Evolutionary conservation across 164 flowering plant species (phyloP), one percentile per base, ranked within the genome.

Genomic region (Umbellularia californica): DNA sequence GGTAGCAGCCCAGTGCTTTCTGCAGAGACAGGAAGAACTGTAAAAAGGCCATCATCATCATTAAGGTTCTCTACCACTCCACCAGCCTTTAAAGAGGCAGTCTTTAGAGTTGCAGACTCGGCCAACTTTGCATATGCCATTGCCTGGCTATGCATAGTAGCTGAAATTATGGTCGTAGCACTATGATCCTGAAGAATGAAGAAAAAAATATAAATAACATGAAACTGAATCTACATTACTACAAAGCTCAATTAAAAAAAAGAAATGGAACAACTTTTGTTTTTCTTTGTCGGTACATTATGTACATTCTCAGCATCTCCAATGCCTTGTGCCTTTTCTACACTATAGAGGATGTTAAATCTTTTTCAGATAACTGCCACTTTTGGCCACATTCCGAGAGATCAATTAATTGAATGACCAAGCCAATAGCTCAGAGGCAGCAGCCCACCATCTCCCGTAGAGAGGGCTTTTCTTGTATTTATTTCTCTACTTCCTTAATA

Each of bases 11-110:
- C 90, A 41, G 96, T 79, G 74, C 87, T 84, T 84, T 93, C 91
- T 69, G 99, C 99, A 35, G 98, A 95, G 71, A 93, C 82, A 17
- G 98, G 99, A 75, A 95, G 90, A 65, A 92, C 85, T 28, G 83
- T 50, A 7, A 88, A 66, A 71, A 76, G 84, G 77, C 86, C 88
- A 75, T 81, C 74, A 66, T 81, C 88, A 72, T 79, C 83, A 70
- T 71, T 76, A 74, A 81, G 75, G 74, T 79, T 83, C 58, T 74
- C 85, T 27, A 25, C 52, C 75, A 78, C 82, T 24, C 71, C 81
- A 70, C 58, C 51, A 50, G 70, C 70, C 62, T 74, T 75, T 58
- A 68, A 52, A 27, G 84, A 71, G 24, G 68, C 80, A 74, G 79
- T 47, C 55, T 73, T 82, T 25, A 77, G 22, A 60, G 87, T 67